Percentiles rank a stretch among this genome's conserved stretches.
These are phyloP conservation scores for Suillus subaureus DNA, from an alignment of 768 basidiomycete genomes.

Conservation along the genomic window DNA sequence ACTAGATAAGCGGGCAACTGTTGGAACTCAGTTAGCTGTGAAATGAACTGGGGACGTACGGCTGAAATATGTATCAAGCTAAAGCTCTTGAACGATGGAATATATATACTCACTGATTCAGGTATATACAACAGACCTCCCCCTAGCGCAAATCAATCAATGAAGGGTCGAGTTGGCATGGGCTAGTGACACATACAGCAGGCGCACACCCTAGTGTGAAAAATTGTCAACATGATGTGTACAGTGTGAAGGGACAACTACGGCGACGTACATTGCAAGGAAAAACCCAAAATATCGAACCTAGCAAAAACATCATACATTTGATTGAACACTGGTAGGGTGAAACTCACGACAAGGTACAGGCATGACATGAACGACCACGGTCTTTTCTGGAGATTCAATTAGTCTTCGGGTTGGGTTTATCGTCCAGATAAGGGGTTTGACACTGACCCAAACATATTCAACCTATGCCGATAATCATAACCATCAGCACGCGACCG, in stretches of 20 bases:
- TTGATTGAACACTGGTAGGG: background rate
- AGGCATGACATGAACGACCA: slow-evolving; percentile 5
- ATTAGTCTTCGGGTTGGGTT: background rate
- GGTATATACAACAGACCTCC: slow-evolving; percentile 4
- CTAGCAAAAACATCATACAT: background rate
- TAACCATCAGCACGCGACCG: background rate
- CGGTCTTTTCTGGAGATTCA: background rate
- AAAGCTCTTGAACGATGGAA: background rate
- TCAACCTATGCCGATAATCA: background rate
- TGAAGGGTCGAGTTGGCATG: background rate
- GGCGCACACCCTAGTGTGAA: background rate
- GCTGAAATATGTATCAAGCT: background rate
- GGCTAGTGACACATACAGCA: slow-evolving; percentile 1
- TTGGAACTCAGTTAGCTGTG: background rate
- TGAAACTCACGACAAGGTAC: background rate
- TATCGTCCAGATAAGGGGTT: background rate
- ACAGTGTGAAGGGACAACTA: background rate
- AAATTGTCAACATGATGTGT: background rate
- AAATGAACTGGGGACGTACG: background rate
- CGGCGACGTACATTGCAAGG: background rate
- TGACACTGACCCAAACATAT: slow-evolving; percentile 2
- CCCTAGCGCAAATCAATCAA: background rate
- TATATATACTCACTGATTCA: background rate
- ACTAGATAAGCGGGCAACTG: background rate
- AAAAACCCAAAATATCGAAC: slow-evolving; percentile 5